phyloP scores from a whole-genome alignment of 306 rosid genomes.

The Casuarina glauca region DNA sequence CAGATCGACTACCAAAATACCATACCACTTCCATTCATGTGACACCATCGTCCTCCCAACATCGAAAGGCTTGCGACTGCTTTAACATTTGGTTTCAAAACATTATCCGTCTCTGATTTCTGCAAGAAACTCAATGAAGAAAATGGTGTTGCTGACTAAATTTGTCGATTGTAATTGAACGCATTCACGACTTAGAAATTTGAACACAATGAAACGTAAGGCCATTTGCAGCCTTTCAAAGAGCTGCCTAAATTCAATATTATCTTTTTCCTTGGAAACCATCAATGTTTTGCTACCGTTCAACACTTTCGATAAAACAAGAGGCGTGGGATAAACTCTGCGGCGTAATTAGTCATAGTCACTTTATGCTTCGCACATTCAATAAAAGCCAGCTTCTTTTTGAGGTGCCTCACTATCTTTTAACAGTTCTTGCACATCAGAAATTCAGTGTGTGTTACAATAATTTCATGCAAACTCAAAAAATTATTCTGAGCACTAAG shows the following conservation, averaged over 20 bases:
- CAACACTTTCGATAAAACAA: conserved; percentile 9
- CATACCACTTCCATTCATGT: conserved; percentile 10
- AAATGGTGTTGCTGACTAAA: conserved; percentile 12
- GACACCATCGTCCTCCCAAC: not conserved
- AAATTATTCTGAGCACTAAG: conserved; percentile 52
- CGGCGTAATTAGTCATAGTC: conserved; percentile 29
- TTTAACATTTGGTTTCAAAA: not conserved
- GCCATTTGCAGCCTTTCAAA: conserved; percentile 33
- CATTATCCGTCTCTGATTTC: not conserved
- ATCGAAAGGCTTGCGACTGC: too few relatives aligned
- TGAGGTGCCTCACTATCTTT: conserved; percentile 20
- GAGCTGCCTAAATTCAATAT: conserved; percentile 39
- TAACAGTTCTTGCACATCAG: conserved; percentile 16
- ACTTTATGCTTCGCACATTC: conserved; percentile 28
- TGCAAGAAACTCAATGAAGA: conserved; percentile 22
- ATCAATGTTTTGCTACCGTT: conserved; percentile 26
- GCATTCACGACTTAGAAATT: conserved; percentile 29
- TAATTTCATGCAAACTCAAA: conserved; percentile 29
- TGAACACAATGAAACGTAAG: conserved; percentile 24
- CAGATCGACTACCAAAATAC: conserved; percentile 37
- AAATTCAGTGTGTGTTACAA: conserved; percentile 32
- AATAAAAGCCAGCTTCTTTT: conserved; percentile 15
- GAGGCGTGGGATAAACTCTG: conserved; percentile 23
- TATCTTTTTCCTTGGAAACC: conserved; percentile 28
- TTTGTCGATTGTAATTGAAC: conserved; percentile 36